These are phyloP conservation scores for Pyrenophora seminiperda DNA, from an alignment of 2,329 filamentous ascomycete genomes.

Conservation along the genomic window DNA sequence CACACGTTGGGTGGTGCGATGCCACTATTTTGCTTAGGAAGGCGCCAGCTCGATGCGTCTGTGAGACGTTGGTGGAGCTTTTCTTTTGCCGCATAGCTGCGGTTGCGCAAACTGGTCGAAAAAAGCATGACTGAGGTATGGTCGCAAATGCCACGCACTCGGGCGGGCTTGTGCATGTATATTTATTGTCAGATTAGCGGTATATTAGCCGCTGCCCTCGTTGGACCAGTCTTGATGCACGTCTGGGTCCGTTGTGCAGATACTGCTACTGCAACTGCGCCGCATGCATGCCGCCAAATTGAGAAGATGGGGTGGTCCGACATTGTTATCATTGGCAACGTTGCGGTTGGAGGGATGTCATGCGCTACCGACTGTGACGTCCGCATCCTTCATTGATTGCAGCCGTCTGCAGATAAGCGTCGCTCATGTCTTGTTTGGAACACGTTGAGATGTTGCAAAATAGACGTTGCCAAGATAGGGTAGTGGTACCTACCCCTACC, in stretches of 20 bases:
- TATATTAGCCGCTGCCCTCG: too few species aligned
- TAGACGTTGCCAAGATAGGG: neutral
- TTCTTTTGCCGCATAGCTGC: constrained; percentile 4
- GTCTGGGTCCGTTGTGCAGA: neutral
- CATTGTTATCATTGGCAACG: neutral
- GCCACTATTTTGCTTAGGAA: constrained; percentile 22
- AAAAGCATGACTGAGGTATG: neutral
- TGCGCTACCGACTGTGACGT: neutral
- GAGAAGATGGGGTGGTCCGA: neutral
- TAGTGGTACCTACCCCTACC: too few species aligned
- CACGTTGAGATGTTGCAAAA: neutral
- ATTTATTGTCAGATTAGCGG: too few species aligned
- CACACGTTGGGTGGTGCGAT: constrained; percentile 28
- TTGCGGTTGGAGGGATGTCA: neutral
- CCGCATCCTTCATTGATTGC: neutral
- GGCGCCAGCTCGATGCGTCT: constrained; percentile 20
- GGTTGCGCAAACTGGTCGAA: neutral
- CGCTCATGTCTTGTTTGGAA: neutral
- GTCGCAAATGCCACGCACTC: too few species aligned
- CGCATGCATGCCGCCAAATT: neutral
- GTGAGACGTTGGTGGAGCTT: constrained; percentile 9
- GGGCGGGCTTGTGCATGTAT: too few species aligned
- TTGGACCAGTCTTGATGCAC: too few species aligned
- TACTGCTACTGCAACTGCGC: too few species aligned
- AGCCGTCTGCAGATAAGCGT: neutral